phyloP scores from a whole-genome alignment of 2,329 filamentous ascomycete species.

The Cladorrhinum sp. region DNA sequence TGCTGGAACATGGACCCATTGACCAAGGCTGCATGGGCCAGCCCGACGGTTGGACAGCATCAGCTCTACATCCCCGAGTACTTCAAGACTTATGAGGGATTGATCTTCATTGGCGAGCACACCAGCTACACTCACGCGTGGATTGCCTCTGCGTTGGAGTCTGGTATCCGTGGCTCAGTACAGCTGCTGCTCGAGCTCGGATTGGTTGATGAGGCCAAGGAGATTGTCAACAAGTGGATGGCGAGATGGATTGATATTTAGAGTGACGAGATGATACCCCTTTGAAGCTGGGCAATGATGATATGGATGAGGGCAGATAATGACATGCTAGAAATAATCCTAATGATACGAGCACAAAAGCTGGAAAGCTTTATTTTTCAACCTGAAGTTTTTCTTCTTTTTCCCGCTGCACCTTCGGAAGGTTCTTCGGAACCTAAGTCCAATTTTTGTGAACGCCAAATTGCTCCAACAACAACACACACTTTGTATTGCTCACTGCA shows the following conservation, averaged over 20 bases:
- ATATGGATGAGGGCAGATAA: neutral
- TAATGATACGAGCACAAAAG: no score
- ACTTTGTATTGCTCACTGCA: neutral
- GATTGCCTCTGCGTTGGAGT: conserved; percentile 66
- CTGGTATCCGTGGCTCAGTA: conserved; percentile 61
- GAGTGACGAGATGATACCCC: neutral
- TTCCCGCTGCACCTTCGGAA: neutral
- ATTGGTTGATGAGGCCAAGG: conserved; percentile 67
- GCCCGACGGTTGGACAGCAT: conserved; percentile 61
- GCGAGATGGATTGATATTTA: conserved; percentile 59
- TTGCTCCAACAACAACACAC: no score
- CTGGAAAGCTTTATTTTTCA: no score
- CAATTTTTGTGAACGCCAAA: neutral
- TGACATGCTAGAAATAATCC: no score
- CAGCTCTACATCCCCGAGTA: conserved; percentile 70
- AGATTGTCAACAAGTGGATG: conserved; percentile 64
- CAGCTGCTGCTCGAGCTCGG: conserved; percentile 64
- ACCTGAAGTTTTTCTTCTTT: no score
- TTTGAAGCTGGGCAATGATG: neutral
- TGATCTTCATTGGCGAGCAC: conserved; percentile 68
- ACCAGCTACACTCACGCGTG: conserved; percentile 70
- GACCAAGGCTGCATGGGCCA: conserved; percentile 60
- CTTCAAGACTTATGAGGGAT: conserved; percentile 65
- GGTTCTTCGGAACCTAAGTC: no score
- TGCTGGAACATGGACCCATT: conserved; percentile 65